A percentile compares a stretch with the other conserved stretches of the same genome.
phyloP scores from a whole-genome alignment of 2,329 filamentous ascomycete species.

The Ustulina deusta region DNA sequence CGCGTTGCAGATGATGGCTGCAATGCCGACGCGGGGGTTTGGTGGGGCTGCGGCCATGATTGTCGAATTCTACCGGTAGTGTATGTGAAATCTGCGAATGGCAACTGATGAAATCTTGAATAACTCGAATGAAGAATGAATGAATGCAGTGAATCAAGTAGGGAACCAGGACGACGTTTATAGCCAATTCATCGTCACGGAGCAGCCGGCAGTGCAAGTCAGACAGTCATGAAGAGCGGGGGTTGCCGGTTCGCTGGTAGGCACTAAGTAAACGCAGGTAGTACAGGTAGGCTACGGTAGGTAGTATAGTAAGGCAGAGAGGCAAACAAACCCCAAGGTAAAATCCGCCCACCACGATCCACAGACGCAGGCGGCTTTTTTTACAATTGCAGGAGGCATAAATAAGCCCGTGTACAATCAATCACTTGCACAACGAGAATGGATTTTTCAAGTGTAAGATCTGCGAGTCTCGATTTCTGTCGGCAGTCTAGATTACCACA shows the following conservation, averaged over 20 bases:
- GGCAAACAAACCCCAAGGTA: background rate
- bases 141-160: background rate
- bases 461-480: background rate
- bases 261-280: too few species aligned
- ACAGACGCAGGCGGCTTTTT: slow-evolving; percentile 9
- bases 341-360: slow-evolving; percentile 1
- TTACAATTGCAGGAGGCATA: slow-evolving; percentile 9
- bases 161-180: background rate
- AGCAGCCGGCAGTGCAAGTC: slow-evolving; percentile 18
- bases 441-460: too few species aligned
- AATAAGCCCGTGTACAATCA: background rate
- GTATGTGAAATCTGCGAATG: background rate
- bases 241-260: background rate
- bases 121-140: background rate
- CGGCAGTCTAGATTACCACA: background rate
- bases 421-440: background rate
- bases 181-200: slow-evolving; percentile 7
- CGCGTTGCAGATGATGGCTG: slow-evolving; percentile 58
- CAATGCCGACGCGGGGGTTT: slow-evolving; percentile 62
- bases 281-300: too few species aligned
- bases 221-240: slow-evolving; percentile 9
- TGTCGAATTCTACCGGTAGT: background rate
- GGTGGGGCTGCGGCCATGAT: slow-evolving; percentile 43
- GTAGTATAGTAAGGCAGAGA: too few species aligned
- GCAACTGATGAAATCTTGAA: background rate